Base-by-base conservation (phyloP, 2,329 filamentous ascomycete genomes). In the Xylariaceae sp. region DNA sequence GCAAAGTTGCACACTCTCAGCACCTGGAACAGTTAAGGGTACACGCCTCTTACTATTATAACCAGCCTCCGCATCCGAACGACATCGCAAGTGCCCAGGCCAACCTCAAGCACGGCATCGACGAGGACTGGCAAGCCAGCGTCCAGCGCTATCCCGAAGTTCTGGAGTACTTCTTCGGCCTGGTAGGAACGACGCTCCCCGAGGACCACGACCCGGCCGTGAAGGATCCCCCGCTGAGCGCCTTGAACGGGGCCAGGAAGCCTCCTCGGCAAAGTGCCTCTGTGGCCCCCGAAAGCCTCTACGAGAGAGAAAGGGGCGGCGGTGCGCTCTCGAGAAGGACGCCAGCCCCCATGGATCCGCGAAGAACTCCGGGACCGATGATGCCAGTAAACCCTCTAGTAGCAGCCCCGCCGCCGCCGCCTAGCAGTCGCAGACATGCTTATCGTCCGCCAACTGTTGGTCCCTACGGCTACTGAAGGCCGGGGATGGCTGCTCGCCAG, bases 121-220 rank as follows among this genome's bases (percentile, higher is more conserved):
- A 88, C 49, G 78, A 83, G 41, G 83, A 88, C 60, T 90, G 83
- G 83, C 74, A 80, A 49, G 68, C 74, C 19, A 81, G 78, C 30
- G 83, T 88, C 24, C 74, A 85, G 48, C 72, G 78, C 35, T 90
- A 89, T 48, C 84, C 83, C 4, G 81, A 88, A 53, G 78, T 89
- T n/a, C 65, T 90, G 35, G 80, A 87, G 57, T 87, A 89, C 58
- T 89, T 83, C 53, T 89, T 81, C 58, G 68, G 75, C 38, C 64
- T 88, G 23, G 79, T 88, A 22, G 73, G 79, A 35, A 55, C 87
- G 38, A 72, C 66, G 15, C 58, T 85, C 4, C 83, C 83, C 0
- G 60, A 61, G 25, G 79, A 86, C 37, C 65, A 76, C 34, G 76
- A 80, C 25, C 58, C 68, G 2, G 60, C 62, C 12, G 73, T 81